Evolutionary conservation across 1,284 basidiomycete species (phyloP).

Genomic region (Microbotryum scabiosae): DNA sequence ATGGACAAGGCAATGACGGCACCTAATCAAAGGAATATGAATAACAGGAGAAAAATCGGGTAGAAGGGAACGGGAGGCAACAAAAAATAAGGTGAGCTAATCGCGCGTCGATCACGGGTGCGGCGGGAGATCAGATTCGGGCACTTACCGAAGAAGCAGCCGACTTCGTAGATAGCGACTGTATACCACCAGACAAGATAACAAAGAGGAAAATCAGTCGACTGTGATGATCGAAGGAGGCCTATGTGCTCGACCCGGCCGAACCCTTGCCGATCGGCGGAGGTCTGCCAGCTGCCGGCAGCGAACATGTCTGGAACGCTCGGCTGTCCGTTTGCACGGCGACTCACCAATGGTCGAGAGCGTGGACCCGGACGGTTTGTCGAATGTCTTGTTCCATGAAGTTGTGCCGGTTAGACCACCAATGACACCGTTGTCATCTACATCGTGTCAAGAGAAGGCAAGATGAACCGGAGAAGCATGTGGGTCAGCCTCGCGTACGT

Average conservation of each 20-base stretch:
- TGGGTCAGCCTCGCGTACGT: too few relatives aligned
- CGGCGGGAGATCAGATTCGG: not conserved
- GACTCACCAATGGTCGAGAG: slow-evolving; percentile 33
- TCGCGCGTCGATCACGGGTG: too few relatives aligned
- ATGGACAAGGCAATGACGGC: slow-evolving; percentile 34
- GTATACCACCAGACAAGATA: not conserved
- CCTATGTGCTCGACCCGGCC: too few relatives aligned
- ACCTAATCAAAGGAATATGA: not conserved
- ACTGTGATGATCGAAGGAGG: too few relatives aligned
- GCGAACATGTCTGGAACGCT: too few relatives aligned
- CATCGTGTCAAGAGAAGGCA: not conserved
- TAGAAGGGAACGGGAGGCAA: too few relatives aligned
- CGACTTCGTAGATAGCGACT: slow-evolving; percentile 39
- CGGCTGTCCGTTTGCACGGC: not conserved
- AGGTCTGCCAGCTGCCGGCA: too few relatives aligned
- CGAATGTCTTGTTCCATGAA: slow-evolving; percentile 33
- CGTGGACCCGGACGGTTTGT: slow-evolving; percentile 24
- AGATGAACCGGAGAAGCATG: too few relatives aligned
- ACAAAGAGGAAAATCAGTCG: too few relatives aligned
- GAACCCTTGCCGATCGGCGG: too few relatives aligned
- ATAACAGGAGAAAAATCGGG: not conserved
- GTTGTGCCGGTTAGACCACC: slow-evolving; percentile 34
- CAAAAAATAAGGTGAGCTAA: too few relatives aligned
- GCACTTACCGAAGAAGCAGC: slow-evolving; percentile 34
- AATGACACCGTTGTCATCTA: slow-evolving; percentile 31